Conservation (phyloP, 2,329 filamentous ascomycete species). For the Penicillium decumbens region DNA sequence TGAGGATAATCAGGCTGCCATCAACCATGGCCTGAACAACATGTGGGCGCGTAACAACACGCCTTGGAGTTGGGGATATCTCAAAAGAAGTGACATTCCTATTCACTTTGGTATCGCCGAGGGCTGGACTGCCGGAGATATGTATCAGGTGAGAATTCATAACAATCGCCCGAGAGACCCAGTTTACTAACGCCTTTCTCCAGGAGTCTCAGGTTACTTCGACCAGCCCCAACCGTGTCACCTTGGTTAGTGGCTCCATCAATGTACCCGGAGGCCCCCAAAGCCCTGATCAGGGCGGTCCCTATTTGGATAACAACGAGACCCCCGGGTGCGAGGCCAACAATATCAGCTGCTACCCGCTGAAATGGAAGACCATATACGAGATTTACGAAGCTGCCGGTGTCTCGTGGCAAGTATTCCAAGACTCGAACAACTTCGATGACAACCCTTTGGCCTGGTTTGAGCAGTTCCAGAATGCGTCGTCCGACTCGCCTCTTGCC, state of each 20-base stretch:
- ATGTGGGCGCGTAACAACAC: constrained; percentile 54
- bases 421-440: constrained; percentile 51
- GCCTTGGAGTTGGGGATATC: constrained; percentile 51
- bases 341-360: constrained; percentile 50
- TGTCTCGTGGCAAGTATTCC: constrained; percentile 50
- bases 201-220: constrained; percentile 50
- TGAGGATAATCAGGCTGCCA: constrained; percentile 49
- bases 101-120: constrained; percentile 54
- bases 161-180: not conserved
- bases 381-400: constrained; percentile 49
- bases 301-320: constrained; percentile 51
- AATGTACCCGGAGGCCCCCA: constrained; percentile 50
- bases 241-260: constrained; percentile 50
- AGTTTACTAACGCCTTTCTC: not conserved
- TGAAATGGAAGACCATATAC: constrained; percentile 52
- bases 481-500: constrained; percentile 40
- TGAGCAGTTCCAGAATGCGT: constrained; percentile 48
- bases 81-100: constrained; percentile 51
- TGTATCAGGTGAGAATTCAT: constrained; percentile 46
- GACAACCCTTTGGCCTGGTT: constrained; percentile 55
- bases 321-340: constrained; percentile 45
- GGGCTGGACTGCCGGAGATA: constrained; percentile 53
- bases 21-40: constrained; percentile 51
- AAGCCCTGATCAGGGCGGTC: constrained; percentile 41
- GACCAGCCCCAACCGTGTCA: constrained; percentile 52